These are phyloP conservation scores for Xerocomellus amylosporus DNA, from an alignment of 768 basidiomycete species.

Conservation along the genomic window DNA sequence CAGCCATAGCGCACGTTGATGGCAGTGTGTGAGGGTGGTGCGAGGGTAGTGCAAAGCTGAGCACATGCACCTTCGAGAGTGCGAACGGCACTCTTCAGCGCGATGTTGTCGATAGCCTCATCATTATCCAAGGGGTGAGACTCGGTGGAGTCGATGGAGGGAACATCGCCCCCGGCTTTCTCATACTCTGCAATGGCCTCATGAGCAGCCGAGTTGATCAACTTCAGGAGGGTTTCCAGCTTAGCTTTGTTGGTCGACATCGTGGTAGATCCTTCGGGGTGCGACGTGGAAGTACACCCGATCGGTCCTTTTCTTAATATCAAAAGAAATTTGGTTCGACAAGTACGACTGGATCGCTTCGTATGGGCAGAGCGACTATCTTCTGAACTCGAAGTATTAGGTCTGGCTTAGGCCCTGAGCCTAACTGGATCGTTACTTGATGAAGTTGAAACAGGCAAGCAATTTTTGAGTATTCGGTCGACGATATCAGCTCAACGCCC, in stretches of 20 bases:
- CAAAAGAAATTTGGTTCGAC: no score
- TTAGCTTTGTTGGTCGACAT: conserved; percentile 26
- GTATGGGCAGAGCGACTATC: no score
- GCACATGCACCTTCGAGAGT: conserved; percentile 37
- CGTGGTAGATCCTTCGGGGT: neutral
- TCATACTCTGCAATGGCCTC: conserved; percentile 36
- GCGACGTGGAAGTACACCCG: no score
- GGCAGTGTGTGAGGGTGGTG: conserved; percentile 33
- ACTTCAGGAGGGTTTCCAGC: conserved; percentile 27
- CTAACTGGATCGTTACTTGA: no score
- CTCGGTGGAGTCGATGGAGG: conserved; percentile 34
- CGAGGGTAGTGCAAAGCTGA: conserved; percentile 36
- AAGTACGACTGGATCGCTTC: no score
- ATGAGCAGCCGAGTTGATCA: conserved; percentile 33
- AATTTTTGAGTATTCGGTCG: no score
- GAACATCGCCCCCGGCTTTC: conserved; percentile 25
- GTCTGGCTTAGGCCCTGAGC: no score
- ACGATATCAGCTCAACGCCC: no score
- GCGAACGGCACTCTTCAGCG: conserved; percentile 26
- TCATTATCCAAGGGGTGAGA: conserved; percentile 39
- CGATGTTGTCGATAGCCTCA: conserved; percentile 18
- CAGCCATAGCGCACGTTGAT: conserved; percentile 26
- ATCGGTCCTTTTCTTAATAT: no score
- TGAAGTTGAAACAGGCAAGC: no score
- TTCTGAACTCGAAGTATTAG: no score